These are phyloP conservation scores for Xylariaceae sp. DNA, from an alignment of 2,329 filamentous ascomycete genomes.

Conservation along the genomic window DNA sequence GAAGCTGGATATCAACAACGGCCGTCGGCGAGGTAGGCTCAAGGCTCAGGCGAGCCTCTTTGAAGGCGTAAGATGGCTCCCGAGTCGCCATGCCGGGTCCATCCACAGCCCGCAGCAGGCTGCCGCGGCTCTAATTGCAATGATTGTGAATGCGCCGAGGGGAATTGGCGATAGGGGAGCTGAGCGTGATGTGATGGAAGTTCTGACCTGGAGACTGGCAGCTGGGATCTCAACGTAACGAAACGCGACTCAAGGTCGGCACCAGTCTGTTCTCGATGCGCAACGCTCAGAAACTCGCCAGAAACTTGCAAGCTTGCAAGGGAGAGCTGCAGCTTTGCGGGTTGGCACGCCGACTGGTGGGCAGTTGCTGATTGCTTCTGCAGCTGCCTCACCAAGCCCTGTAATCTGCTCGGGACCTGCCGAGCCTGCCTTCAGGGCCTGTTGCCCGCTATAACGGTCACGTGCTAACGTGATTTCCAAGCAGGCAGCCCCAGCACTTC, in stretches of 20 bases:
- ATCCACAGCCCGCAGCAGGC: conserved; percentile 38
- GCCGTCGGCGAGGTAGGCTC: conserved; percentile 67
- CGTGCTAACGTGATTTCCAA: conserved; percentile 26
- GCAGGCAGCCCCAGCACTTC: background rate
- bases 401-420: background rate
- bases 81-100: conserved; percentile 65
- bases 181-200: conserved; percentile 7
- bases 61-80: conserved; percentile 67
- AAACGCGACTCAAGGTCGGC: background rate
- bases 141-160: conserved; percentile 6
- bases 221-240: background rate
- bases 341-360: too few relatives aligned
- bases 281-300: too few relatives aligned
- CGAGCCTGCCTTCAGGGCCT: too few relatives aligned
- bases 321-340: too few relatives aligned
- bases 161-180: conserved; percentile 15
- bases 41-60: conserved; percentile 81
- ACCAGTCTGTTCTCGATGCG: too few relatives aligned
- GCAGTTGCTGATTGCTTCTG: too few relatives aligned
- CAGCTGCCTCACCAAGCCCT: too few relatives aligned
- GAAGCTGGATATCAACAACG: conserved; percentile 66
- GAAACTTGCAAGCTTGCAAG: too few relatives aligned
- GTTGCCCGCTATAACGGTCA: conserved; percentile 16
- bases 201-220: background rate
- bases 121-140: conserved; percentile 15